Percentiles rank a stretch among this genome's conserved stretches.
These are phyloP conservation scores for Boletus edulis DNA, from an alignment of 768 basidiomycete genomes.

Conservation along the genomic window DNA sequence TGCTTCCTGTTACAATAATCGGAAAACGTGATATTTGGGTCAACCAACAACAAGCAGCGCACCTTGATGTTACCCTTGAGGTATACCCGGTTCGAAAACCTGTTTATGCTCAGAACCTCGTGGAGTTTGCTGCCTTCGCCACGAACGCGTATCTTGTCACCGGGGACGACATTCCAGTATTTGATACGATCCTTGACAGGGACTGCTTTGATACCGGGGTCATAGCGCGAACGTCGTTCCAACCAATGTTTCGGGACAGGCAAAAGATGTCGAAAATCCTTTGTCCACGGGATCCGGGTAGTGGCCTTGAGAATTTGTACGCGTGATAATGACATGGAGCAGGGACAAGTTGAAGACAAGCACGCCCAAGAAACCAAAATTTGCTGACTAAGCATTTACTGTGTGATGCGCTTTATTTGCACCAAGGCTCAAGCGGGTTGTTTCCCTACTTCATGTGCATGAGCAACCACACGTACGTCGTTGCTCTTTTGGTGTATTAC, in stretches of 20 bases:
- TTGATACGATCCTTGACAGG: constrained; percentile 70
- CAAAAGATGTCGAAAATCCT: constrained; percentile 62
- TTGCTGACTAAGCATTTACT: constrained; percentile 22
- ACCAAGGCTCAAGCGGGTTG: no score
- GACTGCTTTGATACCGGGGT: constrained; percentile 49
- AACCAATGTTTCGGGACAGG: constrained; percentile 56
- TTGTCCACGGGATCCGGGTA: constrained; percentile 56
- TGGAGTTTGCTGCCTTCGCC: constrained; percentile 63
- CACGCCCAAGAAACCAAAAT: not conserved
- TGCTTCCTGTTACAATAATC: constrained; percentile 17
- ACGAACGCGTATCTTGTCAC: constrained; percentile 70
- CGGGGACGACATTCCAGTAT: constrained; percentile 86
- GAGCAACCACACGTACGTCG: no score
- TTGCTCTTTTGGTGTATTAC: no score
- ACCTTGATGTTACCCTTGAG: constrained; percentile 41
- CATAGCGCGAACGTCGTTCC: constrained; percentile 42
- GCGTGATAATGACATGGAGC: constrained; percentile 30
- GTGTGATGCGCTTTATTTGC: no score
- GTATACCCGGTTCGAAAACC: constrained; percentile 65
- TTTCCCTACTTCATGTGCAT: no score
- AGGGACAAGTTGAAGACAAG: not conserved
- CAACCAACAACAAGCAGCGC: constrained; percentile 17
- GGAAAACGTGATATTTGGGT: not conserved
- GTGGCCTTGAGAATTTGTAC: constrained; percentile 44
- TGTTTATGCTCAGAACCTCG: constrained; percentile 74